Base-by-base conservation (phyloP, 1,139 yeast species). In the Blastobotrys raffinosifermentans region DNA sequence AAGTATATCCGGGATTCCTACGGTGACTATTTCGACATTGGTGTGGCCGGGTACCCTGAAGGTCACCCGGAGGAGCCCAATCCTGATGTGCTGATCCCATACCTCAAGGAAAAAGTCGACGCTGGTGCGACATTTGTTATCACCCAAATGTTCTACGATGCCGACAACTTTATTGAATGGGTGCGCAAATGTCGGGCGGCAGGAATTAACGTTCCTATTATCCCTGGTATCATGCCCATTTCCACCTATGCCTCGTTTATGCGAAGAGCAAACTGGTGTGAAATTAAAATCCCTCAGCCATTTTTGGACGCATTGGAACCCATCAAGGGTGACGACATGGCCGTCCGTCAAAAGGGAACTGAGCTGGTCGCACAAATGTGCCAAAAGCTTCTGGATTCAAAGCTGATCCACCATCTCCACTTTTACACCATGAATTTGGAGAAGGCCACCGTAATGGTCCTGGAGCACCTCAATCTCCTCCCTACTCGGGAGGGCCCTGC, bases 211-310 rank as follows among this genome's bases (percentile, higher is more conserved):
- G 77, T 84, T 39, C 97, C 97, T 27, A 84, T 91, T 50, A 82
- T 91, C 45, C 98, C 98, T 1, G 98, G 98, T 18, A 87, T 91
- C 61, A 91, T 91, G 98, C 98, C 98, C 16, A 89, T 91, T 45
- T 80, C 95, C 14, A 86, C 96, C 7, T 89, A 89, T 63, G 85
- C 94, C 25, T 79, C 96, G 3, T 91, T 91, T 57, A 63, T 86
- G 48, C 80, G 98, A 64, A 77, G 98, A 56, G 96, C 96, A 11
- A 80, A 77, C 43, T 91, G 97, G 98, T 86, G 95, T 39, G 81
- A 82, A 55, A 79, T 91, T 49, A 63, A 72, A 29, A 73, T 91
- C 46, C 98, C 98, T 4, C 72, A 72, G 47, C 73, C 75, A 41
- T 87, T 89, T 59, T 63, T 79, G 49, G 80, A 75, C 19, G 73